Conservation (phyloP, 169 alveolate genomes). For the Cryptosporidium muris region DNA sequence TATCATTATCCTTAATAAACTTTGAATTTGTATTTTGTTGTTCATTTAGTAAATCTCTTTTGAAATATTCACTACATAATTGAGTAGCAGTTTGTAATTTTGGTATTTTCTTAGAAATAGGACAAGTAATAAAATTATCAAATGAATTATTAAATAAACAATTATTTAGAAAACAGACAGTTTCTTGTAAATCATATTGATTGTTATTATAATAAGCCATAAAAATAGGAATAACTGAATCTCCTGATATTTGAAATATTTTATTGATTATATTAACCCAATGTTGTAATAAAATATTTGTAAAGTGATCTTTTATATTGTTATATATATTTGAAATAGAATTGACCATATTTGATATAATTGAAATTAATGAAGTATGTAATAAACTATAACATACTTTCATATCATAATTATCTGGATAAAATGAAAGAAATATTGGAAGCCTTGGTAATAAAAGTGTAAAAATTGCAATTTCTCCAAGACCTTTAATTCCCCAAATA, state of each 20-base stretch:
- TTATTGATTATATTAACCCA: slow-evolving; percentile 28
- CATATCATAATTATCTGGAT: slow-evolving; percentile 4
- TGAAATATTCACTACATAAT: too few relatives aligned
- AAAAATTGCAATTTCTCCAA: slow-evolving; percentile 25
- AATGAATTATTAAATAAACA: slow-evolving; percentile 11
- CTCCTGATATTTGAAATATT: slow-evolving; percentile 37
- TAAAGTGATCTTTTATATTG: background rate
- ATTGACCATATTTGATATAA: slow-evolving; percentile 8
- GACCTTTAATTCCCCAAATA: slow-evolving; percentile 61
- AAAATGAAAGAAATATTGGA: slow-evolving; percentile 8
- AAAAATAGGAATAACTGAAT: slow-evolving; percentile 40
- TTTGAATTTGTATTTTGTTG: too few relatives aligned
- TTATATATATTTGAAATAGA: background rate
- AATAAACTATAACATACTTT: slow-evolving; percentile 13
- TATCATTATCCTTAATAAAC: too few relatives aligned
- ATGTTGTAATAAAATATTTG: background rate
- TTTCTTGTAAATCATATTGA: background rate
- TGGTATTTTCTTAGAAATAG: slow-evolving; percentile 1
- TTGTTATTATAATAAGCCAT: background rate
- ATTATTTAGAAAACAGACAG: slow-evolving; percentile 41
- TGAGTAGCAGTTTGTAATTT: background rate
- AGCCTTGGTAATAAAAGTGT: slow-evolving; percentile 31
- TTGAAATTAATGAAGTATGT: too few relatives aligned
- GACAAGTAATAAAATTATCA: slow-evolving; percentile 21
- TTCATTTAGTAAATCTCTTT: too few relatives aligned